These are phyloP conservation scores for Zalaria sp. DNA, from an alignment of 2,329 filamentous ascomycete species.

Conservation along the genomic window DNA sequence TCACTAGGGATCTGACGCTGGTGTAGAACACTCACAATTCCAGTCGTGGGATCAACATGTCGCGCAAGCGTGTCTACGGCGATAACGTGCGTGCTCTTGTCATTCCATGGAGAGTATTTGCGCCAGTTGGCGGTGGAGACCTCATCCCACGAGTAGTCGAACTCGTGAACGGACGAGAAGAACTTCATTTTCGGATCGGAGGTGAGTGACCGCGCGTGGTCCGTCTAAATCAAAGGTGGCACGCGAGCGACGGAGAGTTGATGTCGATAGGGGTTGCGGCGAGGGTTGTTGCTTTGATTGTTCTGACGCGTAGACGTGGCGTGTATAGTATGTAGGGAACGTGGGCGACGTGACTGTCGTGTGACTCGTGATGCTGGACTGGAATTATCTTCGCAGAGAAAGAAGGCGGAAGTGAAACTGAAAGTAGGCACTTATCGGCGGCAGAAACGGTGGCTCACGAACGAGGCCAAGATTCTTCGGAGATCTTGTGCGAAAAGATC, in stretches of 20 bases:
- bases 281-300: not conserved
- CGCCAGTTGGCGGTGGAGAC: conserved; percentile 96
- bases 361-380: too few relatives aligned
- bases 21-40: conserved; percentile 42
- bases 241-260: not conserved
- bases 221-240: not conserved
- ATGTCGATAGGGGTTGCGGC: not conserved
- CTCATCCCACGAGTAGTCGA: conserved; percentile 97
- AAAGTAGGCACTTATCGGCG: too few relatives aligned
- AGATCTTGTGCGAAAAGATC: too few relatives aligned
- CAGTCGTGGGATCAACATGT: conserved; percentile 45
- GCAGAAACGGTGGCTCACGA: too few relatives aligned
- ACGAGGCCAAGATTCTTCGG: too few relatives aligned
- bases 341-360: too few relatives aligned
- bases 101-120: conserved; percentile 98
- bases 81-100: conserved; percentile 92
- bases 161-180: conserved; percentile 79
- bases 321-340: not conserved
- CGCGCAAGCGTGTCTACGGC: conserved; percentile 87
- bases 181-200: conserved; percentile 61
- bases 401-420: too few relatives aligned
- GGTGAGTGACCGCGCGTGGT: not conserved
- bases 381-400: too few relatives aligned
- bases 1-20: conserved; percentile 3
- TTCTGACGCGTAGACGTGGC: not conserved